These are phyloP conservation scores for Fusarium sp. DNA, from an alignment of 2,329 filamentous ascomycete species.

Conservation along the genomic window DNA sequence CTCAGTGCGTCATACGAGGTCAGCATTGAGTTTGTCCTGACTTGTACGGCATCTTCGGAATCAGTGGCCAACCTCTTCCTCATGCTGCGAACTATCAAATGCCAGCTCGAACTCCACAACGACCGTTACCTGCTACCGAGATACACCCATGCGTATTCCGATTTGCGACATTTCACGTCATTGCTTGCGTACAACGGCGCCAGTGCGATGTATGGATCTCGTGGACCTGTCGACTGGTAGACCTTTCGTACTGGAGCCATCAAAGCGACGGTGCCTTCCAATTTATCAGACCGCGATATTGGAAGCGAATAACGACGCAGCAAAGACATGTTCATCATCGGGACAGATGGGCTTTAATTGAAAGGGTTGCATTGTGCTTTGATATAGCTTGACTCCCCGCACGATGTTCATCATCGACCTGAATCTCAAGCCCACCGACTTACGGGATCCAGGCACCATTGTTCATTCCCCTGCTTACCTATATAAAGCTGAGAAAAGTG, in stretches of 20 bases:
- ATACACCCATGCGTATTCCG: neutral
- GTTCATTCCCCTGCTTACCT: slow-evolving; percentile 15
- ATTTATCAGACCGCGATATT: slow-evolving; percentile 6
- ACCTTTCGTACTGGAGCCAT: slow-evolving; percentile 4
- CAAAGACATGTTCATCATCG: slow-evolving; percentile 26
- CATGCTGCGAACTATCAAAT: slow-evolving; percentile 2
- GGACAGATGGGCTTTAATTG: slow-evolving; percentile 11
- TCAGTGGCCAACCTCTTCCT: slow-evolving; percentile 4
- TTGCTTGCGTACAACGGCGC: slow-evolving; percentile 22
- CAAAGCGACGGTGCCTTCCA: neutral
- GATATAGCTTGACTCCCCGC: slow-evolving; percentile 32
- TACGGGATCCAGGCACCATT: slow-evolving; percentile 44
- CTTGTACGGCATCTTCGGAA: slow-evolving; percentile 32
- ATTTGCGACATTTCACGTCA: slow-evolving; percentile 22
- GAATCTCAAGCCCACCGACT: slow-evolving; percentile 31
- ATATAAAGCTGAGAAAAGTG: slow-evolving; percentile 18
- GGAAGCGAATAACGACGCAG: slow-evolving; percentile 29
- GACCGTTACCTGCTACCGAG: neutral
- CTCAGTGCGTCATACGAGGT: slow-evolving; percentile 28
- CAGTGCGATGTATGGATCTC: slow-evolving; percentile 2
- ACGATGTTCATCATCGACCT: slow-evolving; percentile 38
- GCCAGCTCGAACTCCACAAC: neutral
- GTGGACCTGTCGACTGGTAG: slow-evolving; percentile 14
- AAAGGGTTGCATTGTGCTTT: slow-evolving; percentile 39
- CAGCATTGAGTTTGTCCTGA: slow-evolving; percentile 14